Evolutionary conservation across 306 rosid species (phyloP).

Genomic region (Cucumis melo): DNA sequence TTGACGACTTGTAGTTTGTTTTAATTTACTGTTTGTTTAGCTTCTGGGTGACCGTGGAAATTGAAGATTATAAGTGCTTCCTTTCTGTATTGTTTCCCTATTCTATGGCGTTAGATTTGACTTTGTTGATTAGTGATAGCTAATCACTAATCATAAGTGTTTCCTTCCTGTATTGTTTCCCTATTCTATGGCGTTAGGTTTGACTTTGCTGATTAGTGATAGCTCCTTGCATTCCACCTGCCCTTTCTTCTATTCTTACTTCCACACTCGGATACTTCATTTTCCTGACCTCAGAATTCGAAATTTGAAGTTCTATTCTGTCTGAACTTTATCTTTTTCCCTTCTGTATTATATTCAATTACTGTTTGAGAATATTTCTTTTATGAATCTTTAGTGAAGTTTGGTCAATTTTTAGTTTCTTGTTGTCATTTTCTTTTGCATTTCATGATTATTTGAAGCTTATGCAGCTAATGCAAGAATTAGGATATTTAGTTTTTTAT

Average conservation of each 20-base stretch:
- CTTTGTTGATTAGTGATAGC: too few species aligned
- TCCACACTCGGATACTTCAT: background rate
- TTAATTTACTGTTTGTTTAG: conserved; percentile 12
- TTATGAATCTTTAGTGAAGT: background rate
- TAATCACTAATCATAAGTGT: background rate
- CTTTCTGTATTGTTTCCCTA: background rate
- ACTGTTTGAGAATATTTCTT: background rate
- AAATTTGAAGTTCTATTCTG: background rate
- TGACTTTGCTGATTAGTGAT: background rate
- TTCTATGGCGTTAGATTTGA: background rate
- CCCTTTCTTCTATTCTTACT: background rate
- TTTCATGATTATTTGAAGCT: background rate
- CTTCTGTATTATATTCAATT: background rate
- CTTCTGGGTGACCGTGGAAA: conserved; percentile 12
- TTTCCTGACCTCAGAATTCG: background rate
- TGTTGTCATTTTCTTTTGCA: background rate
- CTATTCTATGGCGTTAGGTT: background rate
- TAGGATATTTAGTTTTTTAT: background rate
- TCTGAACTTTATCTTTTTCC: background rate
- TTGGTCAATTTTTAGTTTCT: background rate
- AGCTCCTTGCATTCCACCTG: background rate
- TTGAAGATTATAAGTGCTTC: background rate
- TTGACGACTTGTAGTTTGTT: background rate
- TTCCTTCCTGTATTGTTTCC: background rate
- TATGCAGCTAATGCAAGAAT: background rate